A percentile compares a stretch with the other conserved stretches of the same genome.
phyloP scores from a whole-genome alignment of 1,139 yeast species.

The Taiozyma sp. region DNA sequence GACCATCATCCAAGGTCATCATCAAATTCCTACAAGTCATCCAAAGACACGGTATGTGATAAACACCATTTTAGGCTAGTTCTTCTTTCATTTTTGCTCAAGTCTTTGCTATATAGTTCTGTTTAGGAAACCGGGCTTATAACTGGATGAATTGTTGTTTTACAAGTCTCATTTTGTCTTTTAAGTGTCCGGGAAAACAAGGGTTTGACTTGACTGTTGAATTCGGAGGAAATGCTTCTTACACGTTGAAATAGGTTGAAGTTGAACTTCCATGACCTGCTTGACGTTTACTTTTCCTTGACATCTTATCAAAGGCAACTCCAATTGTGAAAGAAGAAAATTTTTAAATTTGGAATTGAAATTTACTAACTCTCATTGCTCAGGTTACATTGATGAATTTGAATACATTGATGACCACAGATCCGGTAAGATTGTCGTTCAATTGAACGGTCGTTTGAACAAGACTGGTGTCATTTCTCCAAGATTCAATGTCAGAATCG shows the following conservation, averaged over 20 bases:
- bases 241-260: slow-evolving; percentile 47
- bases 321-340: neutral
- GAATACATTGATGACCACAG: slow-evolving; percentile 99
- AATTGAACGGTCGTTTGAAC: slow-evolving; percentile 96
- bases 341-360: neutral
- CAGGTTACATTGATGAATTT: slow-evolving; percentile 96
- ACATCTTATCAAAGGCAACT: slow-evolving; percentile 36
- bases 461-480: slow-evolving; percentile 98
- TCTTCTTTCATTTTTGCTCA: neutral
- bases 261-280: slow-evolving; percentile 7
- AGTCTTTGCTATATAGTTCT: neutral
- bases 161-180: slow-evolving; percentile 89
- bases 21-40: slow-evolving; percentile 94
- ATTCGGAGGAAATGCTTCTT: slow-evolving; percentile 60
- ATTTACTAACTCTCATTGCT: slow-evolving; percentile 16
- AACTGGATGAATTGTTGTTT: slow-evolving; percentile 95
- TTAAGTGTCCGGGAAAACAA: slow-evolving; percentile 91
- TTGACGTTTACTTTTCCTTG: slow-evolving; percentile 63
- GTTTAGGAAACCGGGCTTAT: slow-evolving; percentile 68
- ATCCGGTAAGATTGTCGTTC: slow-evolving; percentile 96
- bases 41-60: slow-evolving; percentile 84
- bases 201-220: slow-evolving; percentile 14
- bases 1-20: slow-evolving; percentile 99
- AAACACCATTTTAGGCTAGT: neutral
- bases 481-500: slow-evolving; percentile 93